These are phyloP conservation scores for Sonneratia caseolaris DNA, from an alignment of 345 rosid species.

Conservation along the genomic window DNA sequence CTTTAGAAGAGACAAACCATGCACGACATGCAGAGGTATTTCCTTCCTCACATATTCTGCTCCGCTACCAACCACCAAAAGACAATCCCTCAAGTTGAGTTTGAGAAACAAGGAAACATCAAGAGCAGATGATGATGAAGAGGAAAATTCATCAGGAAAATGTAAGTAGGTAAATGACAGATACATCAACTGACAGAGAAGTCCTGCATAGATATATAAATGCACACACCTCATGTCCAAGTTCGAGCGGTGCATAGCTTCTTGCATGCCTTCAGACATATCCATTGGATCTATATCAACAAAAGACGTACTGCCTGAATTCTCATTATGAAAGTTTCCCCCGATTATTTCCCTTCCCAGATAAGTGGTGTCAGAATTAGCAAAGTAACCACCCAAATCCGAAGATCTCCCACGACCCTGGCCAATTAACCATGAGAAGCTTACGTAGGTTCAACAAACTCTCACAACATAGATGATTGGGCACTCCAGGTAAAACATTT, in stretches of 20 bases:
- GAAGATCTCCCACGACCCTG: conserved; percentile 57
- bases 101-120: conserved; percentile 1
- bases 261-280: conserved; percentile 97
- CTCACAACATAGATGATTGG: not conserved
- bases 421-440: not conserved
- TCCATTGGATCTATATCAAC: conserved; percentile 77
- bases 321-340: conserved; percentile 30
- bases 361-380: conserved; percentile 51
- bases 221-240: conserved; percentile 77
- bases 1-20: conserved; percentile 55
- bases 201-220: not conserved
- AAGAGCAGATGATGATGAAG: not conserved
- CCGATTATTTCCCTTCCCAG: conserved; percentile 37
- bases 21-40: conserved; percentile 74
- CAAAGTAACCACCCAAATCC: conserved; percentile 77
- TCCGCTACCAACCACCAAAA: conserved; percentile 45
- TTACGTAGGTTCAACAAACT: no score
- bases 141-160: not conserved
- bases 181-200: not conserved
- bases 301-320: conserved; percentile 26
- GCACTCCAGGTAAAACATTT: not conserved
- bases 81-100: conserved; percentile 16
- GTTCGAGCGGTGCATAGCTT: conserved; percentile 91
- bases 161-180: not conserved
- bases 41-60: conserved; percentile 80